phyloP scores from a whole-genome alignment of 129 eudicot genomes.

The Centella asiatica region DNA sequence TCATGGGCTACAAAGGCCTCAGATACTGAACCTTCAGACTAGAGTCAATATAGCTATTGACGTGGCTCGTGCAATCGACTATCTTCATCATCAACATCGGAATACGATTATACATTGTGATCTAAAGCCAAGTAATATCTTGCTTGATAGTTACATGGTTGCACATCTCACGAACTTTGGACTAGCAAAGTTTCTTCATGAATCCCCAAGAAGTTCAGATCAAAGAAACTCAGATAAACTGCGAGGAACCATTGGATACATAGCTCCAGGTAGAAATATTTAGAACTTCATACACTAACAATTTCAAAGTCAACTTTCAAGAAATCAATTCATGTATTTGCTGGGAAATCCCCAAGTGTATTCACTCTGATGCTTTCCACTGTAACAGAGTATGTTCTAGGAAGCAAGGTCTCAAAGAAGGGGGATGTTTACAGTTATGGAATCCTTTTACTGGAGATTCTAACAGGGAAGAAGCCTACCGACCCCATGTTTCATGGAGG shows the following conservation, averaged over 20 bases:
- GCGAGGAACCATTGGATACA: constrained; percentile 43
- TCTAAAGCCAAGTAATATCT: constrained; percentile 50
- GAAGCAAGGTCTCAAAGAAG: constrained; percentile 5
- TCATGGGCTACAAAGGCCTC: neutral
- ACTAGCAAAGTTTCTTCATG: constrained; percentile 32
- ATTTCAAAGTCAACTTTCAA: too few species aligned
- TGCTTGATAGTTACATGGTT: constrained; percentile 40
- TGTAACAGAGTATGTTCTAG: constrained; percentile 11
- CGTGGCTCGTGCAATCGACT: constrained; percentile 38
- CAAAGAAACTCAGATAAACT: constrained; percentile 25
- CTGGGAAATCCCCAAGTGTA: too few species aligned
- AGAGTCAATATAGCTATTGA: constrained; percentile 35
- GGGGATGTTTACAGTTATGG: constrained; percentile 8
- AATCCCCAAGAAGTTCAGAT: constrained; percentile 7
- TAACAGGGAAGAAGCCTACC: constrained; percentile 3
- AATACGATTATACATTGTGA: constrained; percentile 44
- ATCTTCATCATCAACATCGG: constrained; percentile 35
- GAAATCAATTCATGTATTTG: too few species aligned
- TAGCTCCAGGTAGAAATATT: constrained; percentile 37
- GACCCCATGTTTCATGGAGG: constrained; percentile 1
- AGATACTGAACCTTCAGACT: constrained; percentile 24
- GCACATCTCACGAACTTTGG: constrained; percentile 55
- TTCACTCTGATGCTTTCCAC: neutral
- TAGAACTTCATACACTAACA: neutral
- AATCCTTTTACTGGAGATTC: constrained; percentile 1